Percentiles rank a stretch among this genome's conserved stretches.
These are phyloP conservation scores for Kodamaea anthophila DNA, from an alignment of 1,139 yeast species.

Conservation along the genomic window DNA sequence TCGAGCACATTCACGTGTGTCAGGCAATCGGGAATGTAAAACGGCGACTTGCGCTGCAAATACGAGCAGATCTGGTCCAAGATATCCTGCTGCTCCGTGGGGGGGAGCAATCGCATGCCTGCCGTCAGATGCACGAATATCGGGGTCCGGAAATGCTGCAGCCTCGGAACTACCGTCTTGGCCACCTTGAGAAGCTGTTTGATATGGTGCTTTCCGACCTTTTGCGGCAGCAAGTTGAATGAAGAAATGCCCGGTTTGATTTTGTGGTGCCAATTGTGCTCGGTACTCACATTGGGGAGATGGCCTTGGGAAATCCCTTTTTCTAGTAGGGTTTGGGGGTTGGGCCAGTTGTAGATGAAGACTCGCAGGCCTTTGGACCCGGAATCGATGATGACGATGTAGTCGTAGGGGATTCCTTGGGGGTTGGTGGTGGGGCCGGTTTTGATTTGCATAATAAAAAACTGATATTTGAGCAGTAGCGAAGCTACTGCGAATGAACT, in stretches of 20 bases:
- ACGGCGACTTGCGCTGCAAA: conserved; percentile 45
- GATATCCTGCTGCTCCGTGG: conserved; percentile 46
- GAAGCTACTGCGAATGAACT: not conserved
- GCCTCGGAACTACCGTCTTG: conserved; percentile 53
- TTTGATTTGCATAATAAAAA: conserved; percentile 6
- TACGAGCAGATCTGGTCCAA: conserved; percentile 52
- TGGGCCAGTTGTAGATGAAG: conserved; percentile 64
- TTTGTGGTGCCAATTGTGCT: conserved; percentile 52
- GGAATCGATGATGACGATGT: conserved; percentile 71
- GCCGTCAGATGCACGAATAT: conserved; percentile 76
- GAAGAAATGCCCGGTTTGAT: conserved; percentile 65
- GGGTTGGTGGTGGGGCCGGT: conserved; percentile 28
- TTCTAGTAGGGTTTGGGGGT: conserved; percentile 33
- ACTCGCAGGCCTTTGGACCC: conserved; percentile 82
- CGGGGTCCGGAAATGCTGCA: conserved; percentile 69
- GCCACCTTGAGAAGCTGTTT: conserved; percentile 51
- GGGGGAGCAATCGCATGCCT: conserved; percentile 65
- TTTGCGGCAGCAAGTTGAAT: conserved; percentile 44
- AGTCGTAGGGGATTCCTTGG: conserved; percentile 51
- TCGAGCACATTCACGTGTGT: conserved; percentile 63
- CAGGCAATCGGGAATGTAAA: conserved; percentile 52
- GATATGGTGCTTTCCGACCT: conserved; percentile 57
- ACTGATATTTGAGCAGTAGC: conserved; percentile 1
- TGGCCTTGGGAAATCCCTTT: conserved; percentile 10
- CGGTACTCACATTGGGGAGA: conserved; percentile 40